Evolutionary conservation across 495 filamentous ascomycete genomes (phyloP).

Genomic region (Letharia columbiana): DNA sequence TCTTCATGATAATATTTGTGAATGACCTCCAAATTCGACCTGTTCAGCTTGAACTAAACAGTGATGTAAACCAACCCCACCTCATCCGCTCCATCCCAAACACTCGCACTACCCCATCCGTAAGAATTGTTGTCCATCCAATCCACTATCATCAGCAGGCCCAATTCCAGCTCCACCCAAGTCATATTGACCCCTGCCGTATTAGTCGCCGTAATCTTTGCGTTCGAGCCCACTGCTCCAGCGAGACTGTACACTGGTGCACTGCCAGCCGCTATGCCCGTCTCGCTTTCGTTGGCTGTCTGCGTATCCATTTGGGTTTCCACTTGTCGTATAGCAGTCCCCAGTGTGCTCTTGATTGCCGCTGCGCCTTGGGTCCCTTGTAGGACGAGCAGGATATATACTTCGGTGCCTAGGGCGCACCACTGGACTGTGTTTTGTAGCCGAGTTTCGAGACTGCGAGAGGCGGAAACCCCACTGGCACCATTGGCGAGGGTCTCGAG

Average conservation of each 20-base stretch:
- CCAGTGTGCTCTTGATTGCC: neutral
- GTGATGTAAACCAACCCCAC: neutral
- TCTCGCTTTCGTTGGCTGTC: neutral
- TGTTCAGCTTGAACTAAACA: neutral
- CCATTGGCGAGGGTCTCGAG: neutral
- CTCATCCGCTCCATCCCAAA: neutral
- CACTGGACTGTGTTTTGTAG: neutral
- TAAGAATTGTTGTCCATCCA: neutral
- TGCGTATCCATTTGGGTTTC: neutral
- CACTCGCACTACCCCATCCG: neutral
- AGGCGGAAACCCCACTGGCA: neutral
- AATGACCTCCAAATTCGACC: too few species aligned
- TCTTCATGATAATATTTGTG: too few species aligned
- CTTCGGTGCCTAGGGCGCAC: neutral
- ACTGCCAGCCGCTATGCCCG: neutral
- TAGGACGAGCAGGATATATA: neutral
- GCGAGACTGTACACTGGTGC: constrained; percentile 1
- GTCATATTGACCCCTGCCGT: neutral
- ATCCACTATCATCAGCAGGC: neutral
- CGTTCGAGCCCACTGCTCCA: neutral
- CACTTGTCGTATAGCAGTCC: neutral
- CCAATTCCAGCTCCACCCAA: neutral
- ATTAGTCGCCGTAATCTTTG: neutral
- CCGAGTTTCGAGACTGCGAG: neutral
- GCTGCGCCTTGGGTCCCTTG: neutral